Percentiles rank a stretch among this genome's conserved stretches.
phyloP scores from a whole-genome alignment of 306 rosid genomes.

The Ormosia emarginata region DNA sequence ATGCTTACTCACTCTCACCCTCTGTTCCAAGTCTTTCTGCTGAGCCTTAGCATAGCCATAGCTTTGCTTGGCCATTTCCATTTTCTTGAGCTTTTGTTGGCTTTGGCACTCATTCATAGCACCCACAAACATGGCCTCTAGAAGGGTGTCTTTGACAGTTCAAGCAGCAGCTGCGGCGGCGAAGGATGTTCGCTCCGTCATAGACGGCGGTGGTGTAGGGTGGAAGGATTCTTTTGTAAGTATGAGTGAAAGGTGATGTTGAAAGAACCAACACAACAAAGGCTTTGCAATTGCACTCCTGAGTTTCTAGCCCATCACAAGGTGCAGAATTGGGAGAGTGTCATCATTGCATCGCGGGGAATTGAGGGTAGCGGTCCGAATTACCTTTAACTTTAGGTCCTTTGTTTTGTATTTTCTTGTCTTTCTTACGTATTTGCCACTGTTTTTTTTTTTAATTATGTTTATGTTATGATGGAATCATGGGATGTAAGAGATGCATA shows the following conservation, averaged over 20 bases:
- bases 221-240: constrained; percentile 38
- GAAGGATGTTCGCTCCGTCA: background rate
- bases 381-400: constrained; percentile 34
- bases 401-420: constrained; percentile 18
- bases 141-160: background rate
- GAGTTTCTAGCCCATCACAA: constrained; percentile 44
- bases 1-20: constrained; percentile 31
- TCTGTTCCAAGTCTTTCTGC: constrained; percentile 4
- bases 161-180: background rate
- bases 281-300: constrained; percentile 87
- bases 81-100: constrained; percentile 18
- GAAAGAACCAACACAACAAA: constrained; percentile 19
- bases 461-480: constrained; percentile 31
- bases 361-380: constrained; percentile 99
- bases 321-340: constrained; percentile 71
- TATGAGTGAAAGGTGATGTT: constrained; percentile 15
- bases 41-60: background rate
- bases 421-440: constrained; percentile 24
- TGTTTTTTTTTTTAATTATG: background rate
- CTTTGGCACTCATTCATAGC: background rate
- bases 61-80: background rate
- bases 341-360: constrained; percentile 96
- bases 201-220: constrained; percentile 3
- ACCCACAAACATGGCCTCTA: constrained; percentile 25
- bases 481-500: constrained; percentile 99